These are phyloP conservation scores for Apophysomyces sp. DNA, from an alignment of 371 early-diverging fungal genomes.

Conservation along the genomic window DNA sequence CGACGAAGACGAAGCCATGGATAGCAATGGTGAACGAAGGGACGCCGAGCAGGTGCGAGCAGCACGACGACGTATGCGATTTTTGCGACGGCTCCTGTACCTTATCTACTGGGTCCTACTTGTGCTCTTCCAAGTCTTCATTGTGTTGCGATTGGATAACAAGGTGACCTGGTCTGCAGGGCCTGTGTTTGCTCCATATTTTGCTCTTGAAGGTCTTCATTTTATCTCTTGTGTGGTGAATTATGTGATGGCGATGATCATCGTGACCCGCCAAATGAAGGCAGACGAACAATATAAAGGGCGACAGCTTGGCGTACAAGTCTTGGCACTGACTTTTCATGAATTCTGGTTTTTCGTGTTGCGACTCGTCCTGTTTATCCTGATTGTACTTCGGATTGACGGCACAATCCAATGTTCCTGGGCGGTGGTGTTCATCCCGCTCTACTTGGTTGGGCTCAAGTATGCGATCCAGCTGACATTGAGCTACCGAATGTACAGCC, in stretches of 20 bases:
- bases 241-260: constrained; percentile 15
- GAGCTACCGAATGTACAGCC: constrained; percentile 47
- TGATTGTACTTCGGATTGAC: constrained; percentile 67
- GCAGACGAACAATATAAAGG: not conserved
- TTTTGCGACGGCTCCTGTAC: constrained; percentile 10
- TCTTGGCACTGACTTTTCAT: constrained; percentile 28
- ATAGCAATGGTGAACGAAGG: constrained; percentile 6
- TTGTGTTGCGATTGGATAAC: constrained; percentile 49
- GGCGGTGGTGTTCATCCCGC: constrained; percentile 79
- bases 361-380: constrained; percentile 54
- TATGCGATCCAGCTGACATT: constrained; percentile 51
- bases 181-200: constrained; percentile 73
- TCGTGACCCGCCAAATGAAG: not conserved
- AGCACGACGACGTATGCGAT: constrained; percentile 14
- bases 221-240: constrained; percentile 29
- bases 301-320: not conserved
- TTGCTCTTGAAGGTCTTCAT: constrained; percentile 59
- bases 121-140: constrained; percentile 54
- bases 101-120: constrained; percentile 32
- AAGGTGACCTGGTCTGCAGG: constrained; percentile 53
- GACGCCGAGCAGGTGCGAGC: constrained; percentile 13
- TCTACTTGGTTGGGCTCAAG: constrained; percentile 67
- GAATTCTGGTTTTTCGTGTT: constrained; percentile 59
- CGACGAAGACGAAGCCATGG: constrained; percentile 31
- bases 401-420: constrained; percentile 58